phyloP scores from a whole-genome alignment of 2,329 filamentous ascomycete genomes.

The Venturia oleaginea region DNA sequence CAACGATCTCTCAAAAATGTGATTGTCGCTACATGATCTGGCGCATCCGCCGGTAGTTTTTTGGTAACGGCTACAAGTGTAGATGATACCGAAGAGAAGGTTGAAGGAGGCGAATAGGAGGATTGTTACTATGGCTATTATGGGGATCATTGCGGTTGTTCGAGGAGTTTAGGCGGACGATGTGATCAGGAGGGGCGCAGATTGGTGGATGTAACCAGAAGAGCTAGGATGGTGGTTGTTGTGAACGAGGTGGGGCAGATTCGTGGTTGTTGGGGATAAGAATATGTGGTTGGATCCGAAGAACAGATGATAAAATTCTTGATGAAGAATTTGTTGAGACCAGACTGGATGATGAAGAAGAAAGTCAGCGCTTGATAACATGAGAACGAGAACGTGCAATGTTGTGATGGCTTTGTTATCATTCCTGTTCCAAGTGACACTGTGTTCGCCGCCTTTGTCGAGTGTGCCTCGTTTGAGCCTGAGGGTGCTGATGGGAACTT shows the following conservation, averaged over 20 bases:
- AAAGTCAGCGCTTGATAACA: not conserved
- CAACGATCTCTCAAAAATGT: not conserved
- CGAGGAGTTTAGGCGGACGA: too few relatives aligned
- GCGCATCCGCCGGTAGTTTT: not conserved
- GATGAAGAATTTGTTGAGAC: not conserved
- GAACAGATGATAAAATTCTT: not conserved
- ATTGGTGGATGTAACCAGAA: too few relatives aligned
- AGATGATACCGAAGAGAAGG: not conserved
- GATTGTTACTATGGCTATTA: not conserved
- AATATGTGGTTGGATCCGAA: too few relatives aligned
- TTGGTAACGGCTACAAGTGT: not conserved
- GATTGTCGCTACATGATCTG: not conserved
- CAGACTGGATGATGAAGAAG: not conserved
- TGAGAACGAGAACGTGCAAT: not conserved
- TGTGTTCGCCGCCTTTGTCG: not conserved
- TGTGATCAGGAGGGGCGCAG: too few relatives aligned
- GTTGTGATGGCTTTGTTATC: not conserved
- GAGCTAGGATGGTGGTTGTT: too few relatives aligned
- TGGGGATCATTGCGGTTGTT: not conserved
- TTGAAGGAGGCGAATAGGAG: not conserved
- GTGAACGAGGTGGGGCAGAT: too few relatives aligned
- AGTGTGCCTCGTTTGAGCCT: not conserved
- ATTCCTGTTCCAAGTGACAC: not conserved
- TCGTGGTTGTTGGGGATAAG: too few relatives aligned
- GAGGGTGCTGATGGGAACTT: too few relatives aligned